phyloP scores from a whole-genome alignment of 805 yeast species.

The Candida nemodendra region DNA sequence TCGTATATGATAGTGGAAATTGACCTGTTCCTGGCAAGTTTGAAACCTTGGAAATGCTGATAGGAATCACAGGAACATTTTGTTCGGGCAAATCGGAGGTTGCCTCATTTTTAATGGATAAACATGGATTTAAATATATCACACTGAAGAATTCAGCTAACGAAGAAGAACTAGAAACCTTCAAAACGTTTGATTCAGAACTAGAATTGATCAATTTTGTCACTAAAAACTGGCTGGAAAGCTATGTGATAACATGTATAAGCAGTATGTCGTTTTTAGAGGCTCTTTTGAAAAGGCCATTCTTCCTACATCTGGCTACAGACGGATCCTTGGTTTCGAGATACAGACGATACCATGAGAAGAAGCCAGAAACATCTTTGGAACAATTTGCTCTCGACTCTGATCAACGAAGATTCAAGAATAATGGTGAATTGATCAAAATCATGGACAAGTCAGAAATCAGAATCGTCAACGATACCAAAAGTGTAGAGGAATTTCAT shows the following conservation, averaged over 20 bases:
- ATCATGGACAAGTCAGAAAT: slow-evolving; percentile 50
- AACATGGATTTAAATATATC: slow-evolving; percentile 49
- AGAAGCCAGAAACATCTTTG: slow-evolving; percentile 11
- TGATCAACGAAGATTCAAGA: slow-evolving; percentile 9
- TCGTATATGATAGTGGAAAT: too few species aligned
- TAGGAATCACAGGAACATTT: slow-evolving; percentile 71
- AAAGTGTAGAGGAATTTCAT: slow-evolving; percentile 36
- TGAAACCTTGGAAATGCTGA: too few species aligned
- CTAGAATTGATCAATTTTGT: slow-evolving; percentile 55
- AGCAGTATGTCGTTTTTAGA: slow-evolving; percentile 42
- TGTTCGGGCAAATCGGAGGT: slow-evolving; percentile 68
- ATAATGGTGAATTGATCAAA: slow-evolving; percentile 34
- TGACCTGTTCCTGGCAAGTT: too few species aligned
- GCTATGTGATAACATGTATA: slow-evolving; percentile 59
- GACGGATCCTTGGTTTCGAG: slow-evolving; percentile 68
- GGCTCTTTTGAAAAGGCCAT: slow-evolving; percentile 66
- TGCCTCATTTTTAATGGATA: slow-evolving; percentile 49
- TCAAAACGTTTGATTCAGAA: slow-evolving; percentile 35
- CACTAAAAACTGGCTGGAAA: slow-evolving; percentile 62
- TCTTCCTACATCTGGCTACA: slow-evolving; percentile 73
- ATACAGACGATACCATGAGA: slow-evolving; percentile 31
- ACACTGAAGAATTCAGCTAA: slow-evolving; percentile 18
- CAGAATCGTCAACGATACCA: slow-evolving; percentile 53
- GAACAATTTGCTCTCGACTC: slow-evolving; percentile 18
- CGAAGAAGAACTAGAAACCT: slow-evolving; percentile 22